Evolutionary conservation across 192 early-diverging fungal genomes (phyloP).

Genomic region (Coemansia sp.): DNA sequence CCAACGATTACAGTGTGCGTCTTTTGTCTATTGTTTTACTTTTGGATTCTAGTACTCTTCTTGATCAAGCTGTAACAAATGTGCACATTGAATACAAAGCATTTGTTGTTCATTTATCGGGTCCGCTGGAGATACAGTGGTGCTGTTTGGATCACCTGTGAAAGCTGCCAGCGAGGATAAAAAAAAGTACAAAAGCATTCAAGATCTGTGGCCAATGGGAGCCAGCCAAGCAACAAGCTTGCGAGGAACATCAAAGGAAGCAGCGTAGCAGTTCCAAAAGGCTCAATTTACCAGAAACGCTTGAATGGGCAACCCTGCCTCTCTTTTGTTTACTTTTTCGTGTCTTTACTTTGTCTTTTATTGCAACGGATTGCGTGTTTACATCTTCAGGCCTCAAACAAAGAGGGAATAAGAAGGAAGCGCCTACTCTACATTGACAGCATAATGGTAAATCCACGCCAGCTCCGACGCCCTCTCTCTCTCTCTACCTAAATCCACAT

Average conservation of each 20-base stretch:
- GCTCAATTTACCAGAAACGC: no score
- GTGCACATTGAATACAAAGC: slow-evolving; percentile 5
- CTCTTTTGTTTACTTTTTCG: background rate
- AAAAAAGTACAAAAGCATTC: background rate
- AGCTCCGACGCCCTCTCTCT: background rate
- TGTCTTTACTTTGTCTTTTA: background rate
- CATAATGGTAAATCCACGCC: background rate
- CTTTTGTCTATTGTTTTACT: slow-evolving; percentile 18
- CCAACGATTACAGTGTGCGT: background rate
- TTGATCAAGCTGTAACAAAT: slow-evolving; percentile 1
- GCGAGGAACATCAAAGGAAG: no score
- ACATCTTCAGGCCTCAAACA: background rate
- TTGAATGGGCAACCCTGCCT: background rate
- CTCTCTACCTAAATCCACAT: background rate
- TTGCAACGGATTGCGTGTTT: background rate
- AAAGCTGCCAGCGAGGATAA: no score
- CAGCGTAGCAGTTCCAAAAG: no score
- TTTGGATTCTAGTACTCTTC: slow-evolving; percentile 10
- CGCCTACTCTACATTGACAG: background rate
- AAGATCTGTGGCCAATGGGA: slow-evolving; percentile 44
- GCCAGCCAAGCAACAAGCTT: background rate
- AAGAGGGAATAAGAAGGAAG: background rate
- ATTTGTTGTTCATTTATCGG: background rate
- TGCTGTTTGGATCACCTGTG: background rate
- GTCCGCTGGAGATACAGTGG: background rate